These are phyloP conservation scores for Cystobasidiopsis lactophilus DNA, from an alignment of 768 basidiomycete genomes.

Conservation along the genomic window DNA sequence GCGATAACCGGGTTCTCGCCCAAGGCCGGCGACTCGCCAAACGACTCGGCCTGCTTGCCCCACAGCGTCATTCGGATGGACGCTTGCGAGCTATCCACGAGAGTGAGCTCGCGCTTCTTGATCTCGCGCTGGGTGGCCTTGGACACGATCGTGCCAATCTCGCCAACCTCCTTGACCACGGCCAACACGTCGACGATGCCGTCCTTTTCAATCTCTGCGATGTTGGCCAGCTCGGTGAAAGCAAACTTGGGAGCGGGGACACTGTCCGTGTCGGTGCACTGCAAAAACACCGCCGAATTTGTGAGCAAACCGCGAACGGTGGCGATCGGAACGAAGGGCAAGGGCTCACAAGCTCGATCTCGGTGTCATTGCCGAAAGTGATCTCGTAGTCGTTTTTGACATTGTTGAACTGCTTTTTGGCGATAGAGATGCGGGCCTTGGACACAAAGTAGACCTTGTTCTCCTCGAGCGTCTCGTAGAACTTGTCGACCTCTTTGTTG, in stretches of 20 bases:
- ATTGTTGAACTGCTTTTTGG: conserved; percentile 89
- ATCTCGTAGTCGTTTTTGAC: conserved; percentile 83
- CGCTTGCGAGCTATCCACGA: conserved; percentile 63
- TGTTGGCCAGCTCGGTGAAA: conserved; percentile 43
- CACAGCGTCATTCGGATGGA: conserved; percentile 72
- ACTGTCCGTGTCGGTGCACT: conserved; percentile 60
- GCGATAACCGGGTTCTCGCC: conserved; percentile 49
- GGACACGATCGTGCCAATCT: conserved; percentile 47
- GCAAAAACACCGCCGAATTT: too few relatives aligned
- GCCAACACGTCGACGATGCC: conserved; percentile 65
- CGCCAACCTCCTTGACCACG: conserved; percentile 55
- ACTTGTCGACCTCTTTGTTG: conserved; percentile 58
- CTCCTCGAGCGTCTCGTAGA: conserved; percentile 68
- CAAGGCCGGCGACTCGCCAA: conserved; percentile 15
- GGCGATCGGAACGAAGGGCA: not conserved
- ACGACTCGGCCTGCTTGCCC: conserved; percentile 79
- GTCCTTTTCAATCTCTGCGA: conserved; percentile 51
- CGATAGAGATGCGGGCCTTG: conserved; percentile 73
- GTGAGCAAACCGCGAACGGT: not conserved
- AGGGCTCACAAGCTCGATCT: conserved; percentile 47
- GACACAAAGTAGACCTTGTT: conserved; percentile 82
- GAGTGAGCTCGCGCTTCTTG: conserved; percentile 63
- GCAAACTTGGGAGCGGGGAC: conserved; percentile 66
- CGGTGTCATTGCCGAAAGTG: conserved; percentile 56
- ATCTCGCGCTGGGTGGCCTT: conserved; percentile 58